Base-by-base conservation (phyloP, 1,139 yeast species). In the Geotrichum bryndzae region DNA sequence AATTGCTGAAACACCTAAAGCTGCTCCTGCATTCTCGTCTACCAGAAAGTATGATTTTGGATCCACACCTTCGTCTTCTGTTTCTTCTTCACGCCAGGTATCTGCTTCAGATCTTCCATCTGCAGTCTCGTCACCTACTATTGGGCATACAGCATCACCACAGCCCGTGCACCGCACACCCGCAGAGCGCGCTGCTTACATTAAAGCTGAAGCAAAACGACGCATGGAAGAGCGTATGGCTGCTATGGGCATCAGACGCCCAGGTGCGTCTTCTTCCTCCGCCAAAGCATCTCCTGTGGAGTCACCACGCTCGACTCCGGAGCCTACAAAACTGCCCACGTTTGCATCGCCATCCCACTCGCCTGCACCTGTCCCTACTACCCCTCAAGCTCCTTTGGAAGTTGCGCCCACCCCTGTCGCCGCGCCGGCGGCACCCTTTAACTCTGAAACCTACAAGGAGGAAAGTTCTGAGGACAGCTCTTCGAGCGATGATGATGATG, bases 171-270 rank as follows among this genome's bases (percentile, higher is more conserved):
- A 65, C 53, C 70, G 73, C 51, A 69, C 72, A 78, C 18, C 81
- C 82, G n/a, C 88, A 84, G 67, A 90, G 62, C 82, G 97, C 67
- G 83, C 95, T 8, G 92, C 92, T 4, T 86, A 86, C 68, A 87
- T 91, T 64, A 90, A 90, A 72, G 96, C 94, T 13, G 96, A 90
- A 70, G 98, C 98, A 0, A 90, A 88, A 68, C 85, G 87, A 74
- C 83, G 90, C 70, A 91, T 92, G 96, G 87, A 86, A 66, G 97
- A 91, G 70, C 80, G 95, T 68, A 80, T 91, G 71, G 97, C 96
- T 1, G 88, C 88, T 66, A 80, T 92, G 63, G 97, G 97, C 0
- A 84, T 90, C 31, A 78, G 82, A 38, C 80, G 87, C 66, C 73
- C 73, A 50, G 63, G 67, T 50, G 66, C 66, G 53, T 56, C 64